Percentiles rank a stretch among this genome's conserved stretches.
Conservation (phyloP, 768 basidiomycete species). For the Daedaleopsis nitida region DNA sequence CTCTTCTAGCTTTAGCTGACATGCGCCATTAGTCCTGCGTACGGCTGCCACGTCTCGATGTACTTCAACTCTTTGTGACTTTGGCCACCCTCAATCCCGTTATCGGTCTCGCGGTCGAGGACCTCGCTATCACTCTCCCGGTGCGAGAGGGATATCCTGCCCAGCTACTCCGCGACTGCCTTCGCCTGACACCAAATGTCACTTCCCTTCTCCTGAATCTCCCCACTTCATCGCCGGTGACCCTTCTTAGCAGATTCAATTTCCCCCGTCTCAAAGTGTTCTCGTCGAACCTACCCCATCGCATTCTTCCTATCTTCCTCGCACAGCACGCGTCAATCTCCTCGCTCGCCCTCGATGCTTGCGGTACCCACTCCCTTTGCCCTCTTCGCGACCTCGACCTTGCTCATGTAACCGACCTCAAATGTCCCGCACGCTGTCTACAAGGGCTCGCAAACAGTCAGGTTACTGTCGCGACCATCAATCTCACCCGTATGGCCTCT, state of each 20-base stretch:
- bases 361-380: conserved; percentile 1
- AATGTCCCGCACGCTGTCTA: conserved; percentile 5
- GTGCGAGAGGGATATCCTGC: background rate
- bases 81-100: background rate
- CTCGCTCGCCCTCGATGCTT: background rate
- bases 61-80: background rate
- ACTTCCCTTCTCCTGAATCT: background rate
- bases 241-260: background rate
- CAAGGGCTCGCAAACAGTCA: background rate
- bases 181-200: background rate
- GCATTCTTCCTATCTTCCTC: background rate
- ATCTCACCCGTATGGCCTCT: background rate
- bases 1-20: no score
- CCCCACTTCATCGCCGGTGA: background rate
- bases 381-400: conserved; percentile 1
- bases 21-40: no score
- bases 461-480: background rate
- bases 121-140: background rate
- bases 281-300: conserved; percentile 5
- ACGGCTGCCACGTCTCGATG: background rate
- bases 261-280: background rate
- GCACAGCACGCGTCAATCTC: background rate
- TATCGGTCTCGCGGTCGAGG: background rate
- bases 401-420: background rate
- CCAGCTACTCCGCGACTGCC: background rate